phyloP scores from a whole-genome alignment of 352 stramenopile genomes.

The Peronospora destructor region DNA sequence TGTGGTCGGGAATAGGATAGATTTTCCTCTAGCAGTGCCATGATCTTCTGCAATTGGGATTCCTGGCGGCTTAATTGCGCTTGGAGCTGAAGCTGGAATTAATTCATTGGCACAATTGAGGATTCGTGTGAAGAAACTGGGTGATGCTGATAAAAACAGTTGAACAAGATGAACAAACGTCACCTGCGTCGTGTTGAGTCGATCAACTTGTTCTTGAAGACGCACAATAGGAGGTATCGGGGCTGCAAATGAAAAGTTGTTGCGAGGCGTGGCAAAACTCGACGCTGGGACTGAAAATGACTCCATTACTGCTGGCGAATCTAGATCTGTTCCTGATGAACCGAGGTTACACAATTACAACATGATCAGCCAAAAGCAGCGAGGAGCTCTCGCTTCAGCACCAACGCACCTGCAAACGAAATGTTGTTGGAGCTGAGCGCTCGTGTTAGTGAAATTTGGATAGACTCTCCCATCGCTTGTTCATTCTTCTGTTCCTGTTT shows the following conservation, averaged over 20 bases:
- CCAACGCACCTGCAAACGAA: constrained; percentile 18
- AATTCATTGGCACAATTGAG: neutral
- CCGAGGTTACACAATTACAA: constrained; percentile 15
- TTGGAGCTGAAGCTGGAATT: constrained; percentile 40
- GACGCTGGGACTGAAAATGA: constrained; percentile 20
- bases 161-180: constrained; percentile 12
- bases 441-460: constrained; percentile 44
- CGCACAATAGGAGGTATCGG: constrained; percentile 15
- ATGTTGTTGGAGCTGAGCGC: constrained; percentile 46
- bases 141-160: neutral
- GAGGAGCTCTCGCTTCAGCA: neutral
- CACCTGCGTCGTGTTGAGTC: constrained; percentile 48
- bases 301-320: constrained; percentile 19
- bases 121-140: neutral
- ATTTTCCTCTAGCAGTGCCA: constrained; percentile 34
- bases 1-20: constrained; percentile 7
- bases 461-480: constrained; percentile 40
- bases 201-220: constrained; percentile 52
- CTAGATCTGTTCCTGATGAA: constrained; percentile 23
- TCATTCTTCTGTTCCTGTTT: constrained; percentile 53
- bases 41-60: constrained; percentile 48
- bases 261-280: constrained; percentile 17
- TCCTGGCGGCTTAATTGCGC: constrained; percentile 51
- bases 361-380: neutral
- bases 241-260: constrained; percentile 17